Base-by-base conservation (phyloP, 1,284 basidiomycete genomes). In the Tilletia caries region DNA sequence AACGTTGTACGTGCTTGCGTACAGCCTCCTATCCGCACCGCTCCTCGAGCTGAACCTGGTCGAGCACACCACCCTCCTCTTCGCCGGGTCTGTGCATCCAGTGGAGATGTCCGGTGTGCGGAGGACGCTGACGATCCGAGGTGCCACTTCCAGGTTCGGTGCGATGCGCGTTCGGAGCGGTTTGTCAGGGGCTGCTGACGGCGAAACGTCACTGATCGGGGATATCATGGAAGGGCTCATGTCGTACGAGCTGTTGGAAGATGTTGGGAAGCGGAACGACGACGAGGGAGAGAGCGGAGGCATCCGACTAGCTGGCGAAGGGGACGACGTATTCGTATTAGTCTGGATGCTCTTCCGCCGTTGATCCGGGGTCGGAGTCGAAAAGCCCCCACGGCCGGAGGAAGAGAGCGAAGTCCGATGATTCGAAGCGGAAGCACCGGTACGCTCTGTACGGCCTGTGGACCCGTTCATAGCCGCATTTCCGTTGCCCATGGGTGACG, bases 1-100 rank as follows among this genome's bases (percentile, higher is more conserved):
- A 20, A 72, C 69, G 15, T 75, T 74, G 32, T 74, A 71, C 1
- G 77, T 79, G 71, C 76, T 78, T 1, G 76, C 68, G 67, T 82
- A 81, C 27, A 85, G 79, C 60, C 80, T 74, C 43, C 91, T 86
- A 83, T 91, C 90, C 29, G 91, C 91, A 8, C 92, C 92, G 3
- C 87, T 86, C 65, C 92, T 86, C 20, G 90, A 89, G 81, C 91
- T 92, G 83, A 93, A 93, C 71, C 92, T 86, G 41, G 92, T 93
- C 8, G 91, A 90, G 67, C 91, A 92, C 18, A 92, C 89, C 1
- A 93, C 91, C 54, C 92, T 85, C 73, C 90, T 86, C 86, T 79
- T 80, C 20, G 72, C 69, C 25, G 79, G 70, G 50, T 80, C 75
- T 1, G 76, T 74, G 43, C 73, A 75, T 15, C 79, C 79, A 5